phyloP scores from a whole-genome alignment of 2,329 filamentous ascomycete species.

The Coniochaeta sp. region DNA sequence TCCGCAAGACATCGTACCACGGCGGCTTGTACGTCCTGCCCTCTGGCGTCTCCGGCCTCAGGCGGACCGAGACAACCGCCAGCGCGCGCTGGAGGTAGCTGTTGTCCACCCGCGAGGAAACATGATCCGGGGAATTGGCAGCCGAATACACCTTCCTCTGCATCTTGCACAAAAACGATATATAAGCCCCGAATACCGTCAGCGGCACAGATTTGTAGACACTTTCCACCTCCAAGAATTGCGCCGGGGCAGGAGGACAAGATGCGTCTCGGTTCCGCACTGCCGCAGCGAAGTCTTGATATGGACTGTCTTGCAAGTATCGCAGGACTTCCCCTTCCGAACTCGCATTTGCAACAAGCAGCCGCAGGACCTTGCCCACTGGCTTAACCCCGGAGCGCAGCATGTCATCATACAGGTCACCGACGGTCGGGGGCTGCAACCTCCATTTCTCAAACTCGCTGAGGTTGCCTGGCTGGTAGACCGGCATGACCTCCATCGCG shows the following conservation, averaged over 20 bases:
- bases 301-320: slow-evolving; percentile 40
- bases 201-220: slow-evolving; percentile 19
- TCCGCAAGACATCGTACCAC: slow-evolving; percentile 33
- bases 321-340: slow-evolving; percentile 36
- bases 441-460: slow-evolving; percentile 59
- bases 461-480: slow-evolving; percentile 44
- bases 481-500: slow-evolving; percentile 42
- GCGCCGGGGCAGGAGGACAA: background rate
- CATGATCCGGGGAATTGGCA: slow-evolving; percentile 7
- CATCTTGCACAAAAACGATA: slow-evolving; percentile 39
- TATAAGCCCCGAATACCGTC: slow-evolving; percentile 39
- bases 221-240: slow-evolving; percentile 12
- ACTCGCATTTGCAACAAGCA: slow-evolving; percentile 46
- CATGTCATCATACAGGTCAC: slow-evolving; percentile 55
- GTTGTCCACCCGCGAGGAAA: background rate
- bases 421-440: slow-evolving; percentile 50
- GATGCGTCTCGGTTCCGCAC: background rate
- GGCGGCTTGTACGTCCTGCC: slow-evolving; percentile 26
- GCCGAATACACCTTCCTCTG: slow-evolving; percentile 18
- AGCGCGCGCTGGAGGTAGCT: slow-evolving; percentile 25
- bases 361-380: slow-evolving; percentile 39
- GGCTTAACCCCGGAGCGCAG: slow-evolving; percentile 37
- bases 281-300: slow-evolving; percentile 12
- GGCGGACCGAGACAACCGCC: slow-evolving; percentile 19
- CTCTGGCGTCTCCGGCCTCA: slow-evolving; percentile 15